phyloP scores from a whole-genome alignment of 2,329 filamentous ascomycete genomes.

The Aspergillus viridinutans region DNA sequence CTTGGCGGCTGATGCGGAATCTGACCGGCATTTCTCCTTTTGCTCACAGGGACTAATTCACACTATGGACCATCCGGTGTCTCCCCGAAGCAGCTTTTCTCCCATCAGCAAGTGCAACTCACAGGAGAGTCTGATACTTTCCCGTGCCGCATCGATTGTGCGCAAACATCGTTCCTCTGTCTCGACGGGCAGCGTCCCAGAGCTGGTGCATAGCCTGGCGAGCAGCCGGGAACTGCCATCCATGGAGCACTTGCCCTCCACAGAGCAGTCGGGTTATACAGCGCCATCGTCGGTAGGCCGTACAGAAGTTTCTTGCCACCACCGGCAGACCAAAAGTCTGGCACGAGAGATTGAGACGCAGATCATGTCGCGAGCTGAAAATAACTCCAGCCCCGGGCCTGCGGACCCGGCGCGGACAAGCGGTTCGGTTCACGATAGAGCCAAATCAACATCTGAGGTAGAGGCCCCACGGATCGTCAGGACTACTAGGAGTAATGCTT shows the following conservation, averaged over 20 bases:
- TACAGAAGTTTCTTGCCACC: slow-evolving; percentile 24
- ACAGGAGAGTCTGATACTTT: slow-evolving; percentile 53
- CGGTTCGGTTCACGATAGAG: slow-evolving; percentile 29
- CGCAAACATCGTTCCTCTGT: slow-evolving; percentile 46
- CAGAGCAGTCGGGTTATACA: slow-evolving; percentile 12
- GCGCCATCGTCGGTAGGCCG: slow-evolving; percentile 9
- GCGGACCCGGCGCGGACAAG: slow-evolving; percentile 20
- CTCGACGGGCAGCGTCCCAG: slow-evolving; percentile 44
- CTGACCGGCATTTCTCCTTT: slow-evolving; percentile 46
- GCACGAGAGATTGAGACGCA: slow-evolving; percentile 30
- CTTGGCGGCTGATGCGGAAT: slow-evolving; percentile 41
- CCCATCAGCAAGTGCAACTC: slow-evolving; percentile 55
- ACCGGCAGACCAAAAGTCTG: slow-evolving; percentile 37
- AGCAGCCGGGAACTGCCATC: slow-evolving; percentile 37
- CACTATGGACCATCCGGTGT: slow-evolving; percentile 36
- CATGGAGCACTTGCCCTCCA: slow-evolving; percentile 20
- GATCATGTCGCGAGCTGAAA: slow-evolving; percentile 24
- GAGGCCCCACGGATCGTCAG: slow-evolving; percentile 18
- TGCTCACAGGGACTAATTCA: slow-evolving; percentile 40
- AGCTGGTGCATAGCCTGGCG: slow-evolving; percentile 39
- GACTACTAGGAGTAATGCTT: slow-evolving; percentile 16
- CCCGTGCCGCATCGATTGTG: slow-evolving; percentile 44
- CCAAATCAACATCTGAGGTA: slow-evolving; percentile 34
- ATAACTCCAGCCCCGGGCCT: slow-evolving; percentile 24
- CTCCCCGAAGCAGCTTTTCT: slow-evolving; percentile 47